Base-by-base conservation (phyloP, 2,329 filamentous ascomycete species). In the Balansia obtecta region DNA sequence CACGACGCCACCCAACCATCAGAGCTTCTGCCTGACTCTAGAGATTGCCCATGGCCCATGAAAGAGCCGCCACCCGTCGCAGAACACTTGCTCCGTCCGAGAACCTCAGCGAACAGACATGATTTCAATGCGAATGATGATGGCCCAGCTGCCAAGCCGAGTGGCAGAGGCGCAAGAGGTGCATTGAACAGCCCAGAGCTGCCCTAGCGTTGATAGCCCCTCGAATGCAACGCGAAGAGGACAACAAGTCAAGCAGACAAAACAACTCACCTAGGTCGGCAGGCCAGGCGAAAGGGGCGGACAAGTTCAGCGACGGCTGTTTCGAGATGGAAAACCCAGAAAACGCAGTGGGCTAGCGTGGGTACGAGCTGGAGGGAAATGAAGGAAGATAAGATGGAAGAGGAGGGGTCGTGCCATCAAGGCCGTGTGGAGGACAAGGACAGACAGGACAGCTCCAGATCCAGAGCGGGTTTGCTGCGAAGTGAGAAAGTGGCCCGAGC, bases 321-420 rank as follows among this genome's bases (percentile, higher is more conserved):
- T 38, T 34, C 16, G 39, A 33, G 16, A 42, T 34, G 9, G 22
- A 44, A 44, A n/a, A 9, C 22, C 22, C 11, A 30, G 41, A 10
- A 2, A n/a, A 44, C n/a, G 27, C 18, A 20, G 40, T 20, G 46
- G 8, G 41, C 39, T 9, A 11, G 27, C 41, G 38, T 32, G 6
- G 46, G 30, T 20, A 38, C 32, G 38, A 41, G 39, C 30, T 13
- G 46, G 9, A 40, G 15, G 32, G 18, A 18, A 32, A 13, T 27
- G 38, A 39, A 42, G 12, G 16, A 48, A 22, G 46, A 37, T 39
- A 42, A 13, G 13, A 49, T 38, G 11, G 32, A 48, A 2, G 44
- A 45, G 20, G 43, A 52, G 43, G 47, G 50, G 44, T 46, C 44
- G 39, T 46, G 43, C 47, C 27, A 48, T 22, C 18, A 48, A 33